phyloP scores from a whole-genome alignment of 2,329 filamentous ascomycete species.

The Aspergillus unguis region DNA sequence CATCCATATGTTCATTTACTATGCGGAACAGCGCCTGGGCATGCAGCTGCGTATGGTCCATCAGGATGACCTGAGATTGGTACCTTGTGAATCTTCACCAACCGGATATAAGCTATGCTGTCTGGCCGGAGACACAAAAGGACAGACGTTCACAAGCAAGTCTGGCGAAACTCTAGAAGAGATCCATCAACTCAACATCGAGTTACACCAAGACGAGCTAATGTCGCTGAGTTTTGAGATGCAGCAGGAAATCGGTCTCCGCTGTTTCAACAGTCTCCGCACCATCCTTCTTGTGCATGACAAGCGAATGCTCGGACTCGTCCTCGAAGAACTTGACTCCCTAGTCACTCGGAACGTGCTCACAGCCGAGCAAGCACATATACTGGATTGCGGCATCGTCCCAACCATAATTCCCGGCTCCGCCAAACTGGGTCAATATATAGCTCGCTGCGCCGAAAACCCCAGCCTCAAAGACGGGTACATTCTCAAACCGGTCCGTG shows the following conservation, averaged over 20 bases:
- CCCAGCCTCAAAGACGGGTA: slow-evolving; percentile 16
- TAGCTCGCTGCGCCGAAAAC: not conserved
- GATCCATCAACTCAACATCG: slow-evolving; percentile 27
- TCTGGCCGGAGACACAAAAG: not conserved
- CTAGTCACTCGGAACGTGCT: slow-evolving; percentile 20
- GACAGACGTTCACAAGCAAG: too few species aligned
- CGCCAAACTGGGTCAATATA: too few species aligned
- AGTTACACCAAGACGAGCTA: slow-evolving; percentile 32
- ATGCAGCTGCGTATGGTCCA: slow-evolving; percentile 10
- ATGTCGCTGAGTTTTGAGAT: slow-evolving; percentile 20
- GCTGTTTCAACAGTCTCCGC: slow-evolving; percentile 34
- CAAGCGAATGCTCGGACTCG: slow-evolving; percentile 34
- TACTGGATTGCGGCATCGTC: slow-evolving; percentile 20
- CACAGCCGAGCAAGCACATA: slow-evolving; percentile 12
- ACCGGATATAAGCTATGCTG: slow-evolving; percentile 9
- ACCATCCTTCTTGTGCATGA: slow-evolving; percentile 32
- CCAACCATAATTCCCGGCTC: slow-evolving; percentile 28
- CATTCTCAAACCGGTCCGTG: slow-evolving; percentile 25
- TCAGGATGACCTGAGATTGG: slow-evolving; percentile 10
- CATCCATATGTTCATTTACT: slow-evolving; percentile 14
- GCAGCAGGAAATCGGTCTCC: slow-evolving; percentile 23
- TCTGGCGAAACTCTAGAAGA: slow-evolving; percentile 20
- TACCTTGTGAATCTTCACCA: not conserved
- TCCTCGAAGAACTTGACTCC: slow-evolving; percentile 23
- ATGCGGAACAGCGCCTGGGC: not conserved